A percentile compares a stretch with the other conserved stretches of the same genome.
Conservation (phyloP, 2,329 filamentous ascomycete genomes). For the Trichocomaceae sp. region DNA sequence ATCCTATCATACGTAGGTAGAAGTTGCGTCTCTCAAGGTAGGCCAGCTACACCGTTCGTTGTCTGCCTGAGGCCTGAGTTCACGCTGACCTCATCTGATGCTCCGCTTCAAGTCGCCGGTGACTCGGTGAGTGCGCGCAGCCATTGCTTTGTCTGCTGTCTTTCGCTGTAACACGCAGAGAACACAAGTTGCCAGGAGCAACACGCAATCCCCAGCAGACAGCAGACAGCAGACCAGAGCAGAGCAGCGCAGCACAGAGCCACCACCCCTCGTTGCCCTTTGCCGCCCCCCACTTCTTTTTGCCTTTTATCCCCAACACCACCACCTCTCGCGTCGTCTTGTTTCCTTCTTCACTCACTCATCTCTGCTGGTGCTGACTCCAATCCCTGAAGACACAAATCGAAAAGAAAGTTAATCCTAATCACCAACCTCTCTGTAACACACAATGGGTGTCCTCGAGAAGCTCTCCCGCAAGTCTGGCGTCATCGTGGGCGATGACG, state of each 20-base stretch:
- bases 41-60: too few relatives aligned
- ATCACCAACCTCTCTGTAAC: background rate
- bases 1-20: too few relatives aligned
- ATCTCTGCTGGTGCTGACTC: background rate
- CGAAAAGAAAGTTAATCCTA: background rate
- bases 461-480: conserved; percentile 58
- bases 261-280: conserved; percentile 1
- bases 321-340: background rate
- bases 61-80: conserved; percentile 20
- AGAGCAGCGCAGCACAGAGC: background rate
- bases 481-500: conserved; percentile 62
- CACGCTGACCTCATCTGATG: conserved; percentile 30
- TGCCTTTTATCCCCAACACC: conserved; percentile 6
- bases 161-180: background rate
- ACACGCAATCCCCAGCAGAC: background rate
- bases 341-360: background rate
- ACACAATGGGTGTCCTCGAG: conserved; percentile 44
- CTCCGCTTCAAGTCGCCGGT: conserved; percentile 22
- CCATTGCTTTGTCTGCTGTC: too few relatives aligned
- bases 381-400: background rate
- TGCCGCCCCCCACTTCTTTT: conserved; percentile 8
- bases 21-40: too few relatives aligned
- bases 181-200: too few relatives aligned
- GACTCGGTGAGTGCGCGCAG: conserved; percentile 27
- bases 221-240: background rate